Base-by-base conservation (phyloP, 2,329 filamentous ascomycete species). In the Xylariales sp. region DNA sequence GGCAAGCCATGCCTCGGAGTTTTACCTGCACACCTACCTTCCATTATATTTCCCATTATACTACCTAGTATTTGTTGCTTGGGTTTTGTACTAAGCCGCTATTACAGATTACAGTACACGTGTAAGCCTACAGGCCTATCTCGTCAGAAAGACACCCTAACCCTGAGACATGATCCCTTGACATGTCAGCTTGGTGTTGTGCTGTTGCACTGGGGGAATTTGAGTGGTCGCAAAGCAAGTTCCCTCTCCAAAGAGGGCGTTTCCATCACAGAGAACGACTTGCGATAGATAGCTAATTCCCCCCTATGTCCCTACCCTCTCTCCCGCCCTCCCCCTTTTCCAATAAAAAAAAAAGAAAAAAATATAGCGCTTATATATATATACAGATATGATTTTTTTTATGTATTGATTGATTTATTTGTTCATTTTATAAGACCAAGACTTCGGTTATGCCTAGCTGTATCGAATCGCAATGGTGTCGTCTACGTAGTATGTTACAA, bases 101-200 rank as follows among this genome's bases (percentile, higher is more conserved):
- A 59, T 63, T 64, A 56, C 54, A 56, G 39, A 45, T 56, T 45
- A 45, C 34, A 32, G 54, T 56, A 56, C 64, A 67, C 64, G 55
- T 64, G 67, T 69, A 62, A 69, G 67, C 64, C 52, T 56, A 50
- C 61, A 52, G 52, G 46, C 61, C 43, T 55, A 69, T 62, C 52
- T 59, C 36, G 60, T 58, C 65, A 68, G 67, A 64, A 59, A 50
- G 56, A 36, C 39, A 14, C 43, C 65, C 46, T n/a, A 45, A 50
- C 55, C 57, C 56, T 58, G 56, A 69, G 61, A 69, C 68, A 39
- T 34, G 48, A 64, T 62, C 55, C 56, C 49, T 68, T 18, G 57
- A 58, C 57, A 62, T 64, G 60, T 64, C 60, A 64, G 54, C 55
- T 49, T 59, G 55, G 36, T 55, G 50, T 60, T 55, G 56, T 53